These are phyloP conservation scores for Panaeolus cyanescens DNA, from an alignment of 768 basidiomycete genomes.

Conservation along the genomic window DNA sequence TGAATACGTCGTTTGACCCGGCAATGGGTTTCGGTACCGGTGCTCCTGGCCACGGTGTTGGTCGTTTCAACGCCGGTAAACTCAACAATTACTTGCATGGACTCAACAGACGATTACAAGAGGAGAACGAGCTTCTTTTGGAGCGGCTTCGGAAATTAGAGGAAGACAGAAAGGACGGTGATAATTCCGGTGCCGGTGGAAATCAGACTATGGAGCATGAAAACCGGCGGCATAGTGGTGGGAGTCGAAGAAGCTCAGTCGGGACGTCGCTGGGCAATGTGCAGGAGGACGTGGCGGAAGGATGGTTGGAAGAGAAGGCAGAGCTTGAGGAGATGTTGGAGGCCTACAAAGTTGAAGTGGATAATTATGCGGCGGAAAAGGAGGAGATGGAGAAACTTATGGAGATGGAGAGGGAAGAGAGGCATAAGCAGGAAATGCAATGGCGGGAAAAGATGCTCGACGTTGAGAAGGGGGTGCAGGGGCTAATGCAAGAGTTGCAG, in stretches of 20 bases:
- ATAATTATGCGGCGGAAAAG: slow-evolving; percentile 47
- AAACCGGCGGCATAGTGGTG: slow-evolving; percentile 36
- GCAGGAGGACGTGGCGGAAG: slow-evolving; percentile 66
- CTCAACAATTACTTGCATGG: slow-evolving; percentile 86
- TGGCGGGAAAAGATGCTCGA: slow-evolving; percentile 75
- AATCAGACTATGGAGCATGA: slow-evolving; percentile 4
- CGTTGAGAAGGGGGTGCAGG: slow-evolving; percentile 69
- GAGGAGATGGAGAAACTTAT: slow-evolving; percentile 47
- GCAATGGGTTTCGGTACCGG: slow-evolving; percentile 72
- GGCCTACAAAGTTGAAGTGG: slow-evolving; percentile 48
- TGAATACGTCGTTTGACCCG: slow-evolving; percentile 89
- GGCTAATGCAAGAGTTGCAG: slow-evolving; percentile 68
- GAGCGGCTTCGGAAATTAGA: slow-evolving; percentile 55
- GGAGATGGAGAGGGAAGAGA: slow-evolving; percentile 54
- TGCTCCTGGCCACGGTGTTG: slow-evolving; percentile 64
- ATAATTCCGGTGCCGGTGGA: neutral
- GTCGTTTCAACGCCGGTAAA: slow-evolving; percentile 83
- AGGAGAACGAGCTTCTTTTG: slow-evolving; percentile 77
- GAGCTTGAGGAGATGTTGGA: slow-evolving; percentile 55
- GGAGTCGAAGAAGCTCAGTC: slow-evolving; percentile 51
- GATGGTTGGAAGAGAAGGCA: slow-evolving; percentile 73
- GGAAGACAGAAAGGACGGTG: slow-evolving; percentile 41
- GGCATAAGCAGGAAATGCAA: slow-evolving; percentile 65
- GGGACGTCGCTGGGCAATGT: slow-evolving; percentile 60
- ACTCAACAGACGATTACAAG: slow-evolving; percentile 78